Base-by-base conservation (phyloP, 208 protist species). In the Trypanosoma vivax region DNA sequence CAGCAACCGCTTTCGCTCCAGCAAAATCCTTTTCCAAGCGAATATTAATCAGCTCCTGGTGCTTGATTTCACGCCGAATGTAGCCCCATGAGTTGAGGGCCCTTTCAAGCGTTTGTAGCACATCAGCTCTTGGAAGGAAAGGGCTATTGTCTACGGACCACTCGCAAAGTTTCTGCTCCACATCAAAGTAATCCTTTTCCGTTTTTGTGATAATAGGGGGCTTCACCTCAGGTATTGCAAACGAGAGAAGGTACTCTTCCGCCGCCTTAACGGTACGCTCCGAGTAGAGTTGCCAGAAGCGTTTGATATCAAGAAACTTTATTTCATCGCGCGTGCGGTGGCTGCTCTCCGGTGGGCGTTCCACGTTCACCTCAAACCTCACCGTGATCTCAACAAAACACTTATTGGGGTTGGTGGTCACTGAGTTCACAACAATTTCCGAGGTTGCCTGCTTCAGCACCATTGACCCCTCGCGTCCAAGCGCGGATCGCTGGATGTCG, bases 331-430 rank as follows among this genome's bases (percentile, higher is more conserved):
- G 3, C 11, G 33, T 19, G 11, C 29, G 27, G 28, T 24, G 4
- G 1, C 6, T 7, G 13, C 46, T 39, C 31, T 54, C 47, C 10
- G 59, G 30, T 14, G 66, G 35, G 0, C 47, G 24, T 7, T 25
- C 41, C 19, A 81, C 13, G 28, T 53, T 47, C 1, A 75, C 45
- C 10, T n/a, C 37, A 33, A 53, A 56, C 3, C 24, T 53, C 5
- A 70, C 67, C 25, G 33, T 48, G 24, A 78, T 52, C 16, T 76
- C 70, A 0, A 86, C 51, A 45, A 73, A 79, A 65, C 78, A 86
- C 46, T 60, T 56, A 38, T 86, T 75, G 3, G 59, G 57, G 34
- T 69, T 62, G 18, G 50, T 61, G 1, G 67, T 74, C 14, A 86
- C 63, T 13, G 3, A 33, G n/a, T 47, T 63, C 13, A 86, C 45